Evolutionary conservation across 345 rosid genomes (phyloP), one percentile per base, ranked within the genome.

Genomic region (Isatis tinctoria): DNA sequence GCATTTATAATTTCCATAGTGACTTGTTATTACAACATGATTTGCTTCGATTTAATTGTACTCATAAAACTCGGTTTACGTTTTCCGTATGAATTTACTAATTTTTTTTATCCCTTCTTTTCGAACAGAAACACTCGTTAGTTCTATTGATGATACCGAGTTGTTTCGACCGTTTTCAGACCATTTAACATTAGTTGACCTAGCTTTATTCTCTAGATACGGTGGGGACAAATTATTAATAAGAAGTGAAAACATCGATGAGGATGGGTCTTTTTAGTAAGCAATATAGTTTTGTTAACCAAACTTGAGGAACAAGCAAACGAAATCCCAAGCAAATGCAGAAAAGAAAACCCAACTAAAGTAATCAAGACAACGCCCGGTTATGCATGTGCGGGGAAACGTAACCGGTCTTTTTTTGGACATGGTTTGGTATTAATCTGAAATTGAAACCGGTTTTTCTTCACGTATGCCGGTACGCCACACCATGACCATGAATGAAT

Each of bases 401-500:
- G 27, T 45, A 74, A 65, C 74, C 62, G 78, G 68, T 3, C 10
- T 39, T 49, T 65, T 16, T 20, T 44, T 17, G 63, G 45, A 73
- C 65, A 30, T 30, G 60, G 72, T n/a, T 36, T 67, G 53, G 60
- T 66, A 47, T 48, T 39, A 3, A 66, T 45, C 26, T 66, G 78
- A 74, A 66, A 20, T 6, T 36, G 60, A 26, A 53, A 1, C 64
- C 79, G 70, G 48, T 61, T 75, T 14, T 6, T 32, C 70, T 67
- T 86, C 83, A 85, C 79, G 51, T 77, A 71, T 61, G 79, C 79
- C 83, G 86, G 81, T 78, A 82, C 22, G 88, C 96, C 73, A 91
- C 70, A 5, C 98, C 98, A 72, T 88, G 96, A 47, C 98, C 98
- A 68, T 91, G 97, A 71, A 94, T 86, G 71, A 94, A 94, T 77